Evolutionary conservation across 2,329 filamentous ascomycete species (phyloP), one percentile per base, ranked within the genome.

Genomic region (Colletotrichum agaves): DNA sequence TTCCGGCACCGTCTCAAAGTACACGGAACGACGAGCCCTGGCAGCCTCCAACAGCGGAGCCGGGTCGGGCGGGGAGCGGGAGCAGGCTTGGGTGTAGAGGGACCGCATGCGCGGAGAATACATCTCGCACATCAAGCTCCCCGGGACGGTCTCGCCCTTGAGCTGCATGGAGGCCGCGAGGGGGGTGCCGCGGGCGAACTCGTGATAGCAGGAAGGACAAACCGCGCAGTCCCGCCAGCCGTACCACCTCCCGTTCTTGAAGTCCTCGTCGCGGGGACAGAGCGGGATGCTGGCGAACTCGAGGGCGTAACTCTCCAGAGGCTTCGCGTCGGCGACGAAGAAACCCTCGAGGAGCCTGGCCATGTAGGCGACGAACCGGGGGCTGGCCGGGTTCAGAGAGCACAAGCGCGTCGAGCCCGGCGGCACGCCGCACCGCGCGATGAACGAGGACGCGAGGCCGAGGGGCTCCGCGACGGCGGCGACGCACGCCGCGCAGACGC

Each of bases 21-120:
- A 81, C 1, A 81, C 72, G 2, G 58, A 13, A 5, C 74, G 77
- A 2, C 76, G 72, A 46, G 73, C 73, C 13, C 67, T 71, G 1
- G 76, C 73, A 3, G 69, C 67, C 2, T 63, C 53, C 0, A 80
- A 67, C 33, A 82, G 69, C 1, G 63, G 69, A 15, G 62, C 27
- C 1, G 69, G 56, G 4, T 75, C 68, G 0, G 74, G 71, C 37
- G 74, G 70, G 1, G 57, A 69, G 4, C 71, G 60, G 5, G 47
- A 43, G 50, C 78, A 78, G 2, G 78, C 77, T 23, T 76, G 71
- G 1, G 61, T 63, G 68, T 78, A 80, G 0, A 79, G 55, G 0
- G 66, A 53, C 6, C 79, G 76, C 75, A 81, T 80, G 11, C 78
- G 78, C 23, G 74, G 72, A 5, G 77, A 79, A 63, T 78, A 81